These are phyloP conservation scores for Rubroboletus pulcherrimus DNA, from an alignment of 768 basidiomycete genomes.

Conservation along the genomic window DNA sequence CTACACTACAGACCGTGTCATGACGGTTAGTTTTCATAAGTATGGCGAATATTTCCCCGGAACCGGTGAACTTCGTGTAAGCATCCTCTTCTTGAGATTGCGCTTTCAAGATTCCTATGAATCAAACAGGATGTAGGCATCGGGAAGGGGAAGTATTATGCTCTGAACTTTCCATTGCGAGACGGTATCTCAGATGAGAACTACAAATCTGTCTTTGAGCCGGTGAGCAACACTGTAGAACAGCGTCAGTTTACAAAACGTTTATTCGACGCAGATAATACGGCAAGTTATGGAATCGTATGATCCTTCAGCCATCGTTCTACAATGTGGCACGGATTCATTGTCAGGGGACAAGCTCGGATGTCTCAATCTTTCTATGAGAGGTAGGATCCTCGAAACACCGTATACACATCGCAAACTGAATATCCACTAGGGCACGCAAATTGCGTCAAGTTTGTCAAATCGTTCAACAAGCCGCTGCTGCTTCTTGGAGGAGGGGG, in stretches of 20 bases:
- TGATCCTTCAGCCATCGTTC: constrained; percentile 89
- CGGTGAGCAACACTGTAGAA: constrained; percentile 49
- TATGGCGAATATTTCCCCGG: constrained; percentile 99
- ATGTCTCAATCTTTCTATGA: constrained; percentile 94
- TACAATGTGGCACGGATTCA: constrained; percentile 98
- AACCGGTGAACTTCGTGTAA: constrained; percentile 90
- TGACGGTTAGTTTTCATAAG: constrained; percentile 98
- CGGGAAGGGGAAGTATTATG: constrained; percentile 90
- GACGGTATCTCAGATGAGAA: constrained; percentile 95
- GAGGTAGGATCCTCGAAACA: constrained; percentile 43
- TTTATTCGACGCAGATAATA: constrained; percentile 63
- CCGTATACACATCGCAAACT: not conserved
- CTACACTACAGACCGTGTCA: constrained; percentile 97
- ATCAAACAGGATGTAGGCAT: constrained; percentile 78
- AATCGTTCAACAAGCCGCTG: constrained; percentile 93
- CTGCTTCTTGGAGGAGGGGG: constrained; percentile 94
- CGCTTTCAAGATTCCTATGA: constrained; percentile 7
- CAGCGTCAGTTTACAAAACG: not conserved
- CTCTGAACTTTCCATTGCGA: constrained; percentile 90
- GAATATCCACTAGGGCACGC: constrained; percentile 68
- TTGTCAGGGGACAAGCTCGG: constrained; percentile 95
- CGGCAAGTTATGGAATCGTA: constrained; percentile 92
- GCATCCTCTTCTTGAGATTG: constrained; percentile 21
- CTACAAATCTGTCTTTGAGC: constrained; percentile 93
- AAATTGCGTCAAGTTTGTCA: constrained; percentile 95